Evolutionary conservation across 495 filamentous ascomycete genomes (phyloP).

Genomic region (Penicillium desertorum): DNA sequence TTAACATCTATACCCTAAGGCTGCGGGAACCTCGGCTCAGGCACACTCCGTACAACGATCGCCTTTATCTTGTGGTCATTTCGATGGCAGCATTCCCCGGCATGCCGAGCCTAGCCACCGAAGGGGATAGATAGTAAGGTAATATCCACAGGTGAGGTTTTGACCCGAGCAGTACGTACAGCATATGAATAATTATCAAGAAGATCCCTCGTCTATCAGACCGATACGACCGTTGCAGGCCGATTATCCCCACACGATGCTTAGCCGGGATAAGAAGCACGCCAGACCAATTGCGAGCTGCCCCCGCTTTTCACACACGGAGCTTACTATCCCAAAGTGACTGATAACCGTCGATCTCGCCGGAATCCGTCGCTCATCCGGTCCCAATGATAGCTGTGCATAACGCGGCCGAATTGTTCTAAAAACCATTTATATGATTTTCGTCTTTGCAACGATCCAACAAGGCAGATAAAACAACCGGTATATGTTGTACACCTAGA

Average conservation of each 20-base stretch:
- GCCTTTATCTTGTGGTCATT: neutral
- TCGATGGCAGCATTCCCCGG: neutral
- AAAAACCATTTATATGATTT: neutral
- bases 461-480: neutral
- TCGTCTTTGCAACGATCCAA: neutral
- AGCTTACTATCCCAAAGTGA: neutral
- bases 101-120: neutral
- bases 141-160: neutral
- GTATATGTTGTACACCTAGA: neutral
- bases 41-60: neutral
- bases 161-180: neutral
- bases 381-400: neutral
- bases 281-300: neutral
- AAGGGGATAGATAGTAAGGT: neutral
- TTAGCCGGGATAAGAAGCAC: conserved; percentile 7
- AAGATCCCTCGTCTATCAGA: neutral
- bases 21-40: neutral
- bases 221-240: neutral
- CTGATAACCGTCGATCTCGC: conserved; percentile 6
- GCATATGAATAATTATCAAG: neutral
- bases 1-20: neutral
- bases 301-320: neutral
- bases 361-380: conserved; percentile 15
- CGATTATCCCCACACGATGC: neutral
- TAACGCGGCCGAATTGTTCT: neutral